These are phyloP conservation scores for Botrytis byssoidea DNA, from an alignment of 2,329 filamentous ascomycete genomes.

Conservation along the genomic window DNA sequence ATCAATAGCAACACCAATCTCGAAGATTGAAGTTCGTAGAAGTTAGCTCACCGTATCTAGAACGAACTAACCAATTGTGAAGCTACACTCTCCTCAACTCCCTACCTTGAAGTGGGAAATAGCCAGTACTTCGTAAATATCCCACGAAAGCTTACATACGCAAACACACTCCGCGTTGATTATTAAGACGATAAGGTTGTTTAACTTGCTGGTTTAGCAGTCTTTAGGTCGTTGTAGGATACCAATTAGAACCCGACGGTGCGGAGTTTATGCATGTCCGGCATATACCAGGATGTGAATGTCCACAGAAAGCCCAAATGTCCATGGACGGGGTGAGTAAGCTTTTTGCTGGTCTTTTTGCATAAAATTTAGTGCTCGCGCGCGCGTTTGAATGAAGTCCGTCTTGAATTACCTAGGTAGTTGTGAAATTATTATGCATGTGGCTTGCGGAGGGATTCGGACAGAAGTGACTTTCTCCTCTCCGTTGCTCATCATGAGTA, in stretches of 20 bases:
- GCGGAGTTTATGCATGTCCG: constrained; percentile 13
- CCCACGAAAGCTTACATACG: background rate
- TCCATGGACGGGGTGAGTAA: background rate
- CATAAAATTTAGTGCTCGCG: background rate
- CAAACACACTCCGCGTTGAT: background rate
- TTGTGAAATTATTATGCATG: background rate
- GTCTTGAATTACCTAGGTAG: too few relatives aligned
- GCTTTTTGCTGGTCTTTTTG: background rate
- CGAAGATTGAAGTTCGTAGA: too few relatives aligned
- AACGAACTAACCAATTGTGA: background rate
- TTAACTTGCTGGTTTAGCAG: background rate
- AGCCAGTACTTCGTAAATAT: background rate
- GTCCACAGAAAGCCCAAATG: background rate
- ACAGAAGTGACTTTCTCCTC: background rate
- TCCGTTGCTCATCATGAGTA: background rate
- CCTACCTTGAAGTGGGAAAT: background rate
- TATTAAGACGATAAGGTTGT: background rate
- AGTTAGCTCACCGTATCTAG: background rate
- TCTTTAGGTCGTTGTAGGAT: background rate
- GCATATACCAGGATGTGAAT: background rate
- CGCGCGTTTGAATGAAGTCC: background rate
- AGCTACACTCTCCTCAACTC: background rate
- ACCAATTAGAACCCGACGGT: background rate
- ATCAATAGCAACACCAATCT: background rate
- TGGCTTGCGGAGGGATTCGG: background rate